Base-by-base conservation (phyloP, 257 asterid genomes). In the Solanum neorickii region DNA sequence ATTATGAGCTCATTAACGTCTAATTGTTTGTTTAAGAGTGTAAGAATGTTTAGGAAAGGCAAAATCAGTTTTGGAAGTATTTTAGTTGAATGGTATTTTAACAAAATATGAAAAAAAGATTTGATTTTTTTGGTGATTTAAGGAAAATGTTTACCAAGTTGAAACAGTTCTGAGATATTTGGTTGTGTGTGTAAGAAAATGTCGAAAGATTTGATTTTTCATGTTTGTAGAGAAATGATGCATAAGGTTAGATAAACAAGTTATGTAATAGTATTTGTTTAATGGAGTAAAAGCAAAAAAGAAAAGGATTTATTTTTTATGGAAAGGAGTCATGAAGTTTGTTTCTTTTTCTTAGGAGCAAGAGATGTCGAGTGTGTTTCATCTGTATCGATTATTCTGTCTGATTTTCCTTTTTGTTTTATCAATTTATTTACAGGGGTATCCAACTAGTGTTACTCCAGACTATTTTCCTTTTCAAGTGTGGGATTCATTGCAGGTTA, bases 401-500 rank as follows among this genome's bases (percentile, higher is more conserved):
- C 69, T 80, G 69, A 29, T 80, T 29, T 29, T 47, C 49, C 44
- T 47, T 29, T 18, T 46, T 11, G 3, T 29, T 47, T 80, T 80
- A 41, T 10, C 74, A 72, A 31, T 86, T 37, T 77, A 72, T 86
- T 20, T 49, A 15, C 78, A 97, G 99, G 99, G 99, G 12, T 97
- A 94, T 89, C 99, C 99, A 2, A 89, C 91, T 91, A 95, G 99
- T 65, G 97, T 95, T 47, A 97, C 99, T n/a, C 93, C 96, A 33
- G 99, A 97, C 87, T 97, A 97, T 87, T 87, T 89, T 16, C 98
- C 97, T 83, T 97, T 95, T 86, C 99, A 97, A 89, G 82, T 95
- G 83, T 97, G 99, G 99, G 99, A 97, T 88, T 94, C 93, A 9
- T 92, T 97, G 92, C 99, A 97, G 99, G 99, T 95, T 85, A 85